Base-by-base conservation (phyloP, 768 basidiomycete species). In the Cyclocybe aegerita region DNA sequence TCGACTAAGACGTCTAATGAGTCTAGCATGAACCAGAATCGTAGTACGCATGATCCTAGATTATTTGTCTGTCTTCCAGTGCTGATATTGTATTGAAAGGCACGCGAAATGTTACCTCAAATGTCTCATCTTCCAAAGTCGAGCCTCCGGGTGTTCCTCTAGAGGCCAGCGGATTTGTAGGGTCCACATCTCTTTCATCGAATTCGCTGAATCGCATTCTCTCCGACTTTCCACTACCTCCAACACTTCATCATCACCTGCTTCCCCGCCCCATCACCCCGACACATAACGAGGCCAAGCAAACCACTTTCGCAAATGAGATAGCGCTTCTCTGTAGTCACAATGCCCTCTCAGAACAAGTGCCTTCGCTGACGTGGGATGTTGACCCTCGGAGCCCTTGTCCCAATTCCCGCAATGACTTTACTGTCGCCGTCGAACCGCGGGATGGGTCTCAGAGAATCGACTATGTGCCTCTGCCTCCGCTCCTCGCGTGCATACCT, bases 341-440 rank as follows among this genome's bases (percentile, higher is more conserved):
- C 10, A n/a, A 39, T n/a, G n/a, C 37, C 16, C 37, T 7, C 37
- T 8, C 37, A 8, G 37, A 16, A n/a, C 37, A 16, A 39, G 37
- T 9, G 16, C 37, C 37, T 39, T 15, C 32, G 15, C 9, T 50
- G 17, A 36, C 46, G 23, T 46, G 47, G 5, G 44, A 48, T 32
- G 45, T 42, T 14, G 53, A 54, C 33, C 57, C 57, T 43, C 49
- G 53, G 12, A 58, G 57, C 31, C 57, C 57, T 7, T 54, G 50
- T 31, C 52, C 3, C 53, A 47, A 9, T 32, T 49, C 12, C 15
- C 23, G 16, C 43, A 49, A 9, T 43, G 44, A 31, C 50, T 54
- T 31, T 32, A 43, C 8, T 29, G 37, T 37, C 36, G 11, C 36
- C 11, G 36, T 37, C 36, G 36, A 37, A 37, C 23, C 23, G 23